Conservation (phyloP, 768 basidiomycete species). For the Russula foetens region DNA sequence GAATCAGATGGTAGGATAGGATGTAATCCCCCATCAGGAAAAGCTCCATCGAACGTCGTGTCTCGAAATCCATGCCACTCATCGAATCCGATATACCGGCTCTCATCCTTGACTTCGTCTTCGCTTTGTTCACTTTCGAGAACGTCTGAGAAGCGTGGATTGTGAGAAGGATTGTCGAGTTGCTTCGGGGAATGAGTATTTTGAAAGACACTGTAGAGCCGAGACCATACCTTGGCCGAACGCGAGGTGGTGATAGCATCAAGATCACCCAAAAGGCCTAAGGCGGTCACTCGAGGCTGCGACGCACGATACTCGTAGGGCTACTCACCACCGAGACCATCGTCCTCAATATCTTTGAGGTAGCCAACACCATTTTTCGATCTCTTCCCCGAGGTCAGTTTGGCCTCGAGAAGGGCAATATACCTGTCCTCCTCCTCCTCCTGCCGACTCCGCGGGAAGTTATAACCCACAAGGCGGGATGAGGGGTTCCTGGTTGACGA, state of each 20-base stretch:
- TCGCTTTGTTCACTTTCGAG: constrained; percentile 24
- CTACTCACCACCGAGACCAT: constrained; percentile 75
- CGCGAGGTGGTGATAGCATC: constrained; percentile 12
- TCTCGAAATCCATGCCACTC: constrained; percentile 35
- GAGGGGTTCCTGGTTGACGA: constrained; percentile 31
- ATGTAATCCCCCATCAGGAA: not conserved
- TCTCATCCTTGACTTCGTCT: constrained; percentile 23
- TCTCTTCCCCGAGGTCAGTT: constrained; percentile 49
- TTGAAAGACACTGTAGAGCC: not conserved
- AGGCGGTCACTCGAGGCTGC: not conserved
- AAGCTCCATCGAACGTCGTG: constrained; percentile 24
- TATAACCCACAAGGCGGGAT: constrained; percentile 28
- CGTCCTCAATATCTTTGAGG: constrained; percentile 45
- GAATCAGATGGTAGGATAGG: not conserved
- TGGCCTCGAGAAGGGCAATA: constrained; percentile 75
- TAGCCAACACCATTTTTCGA: constrained; percentile 35
- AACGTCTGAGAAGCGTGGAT: constrained; percentile 19
- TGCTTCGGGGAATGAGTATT: not conserved
- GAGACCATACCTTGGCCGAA: not conserved
- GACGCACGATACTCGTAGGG: not conserved
- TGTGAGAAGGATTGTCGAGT: not conserved
- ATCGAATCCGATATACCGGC: constrained; percentile 24
- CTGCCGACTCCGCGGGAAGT: constrained; percentile 28
- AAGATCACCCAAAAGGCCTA: constrained; percentile 25
- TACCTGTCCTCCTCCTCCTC: constrained; percentile 76